phyloP scores from a whole-genome alignment of 176 grass and related monocot genomes.

The Lolium perenne region DNA sequence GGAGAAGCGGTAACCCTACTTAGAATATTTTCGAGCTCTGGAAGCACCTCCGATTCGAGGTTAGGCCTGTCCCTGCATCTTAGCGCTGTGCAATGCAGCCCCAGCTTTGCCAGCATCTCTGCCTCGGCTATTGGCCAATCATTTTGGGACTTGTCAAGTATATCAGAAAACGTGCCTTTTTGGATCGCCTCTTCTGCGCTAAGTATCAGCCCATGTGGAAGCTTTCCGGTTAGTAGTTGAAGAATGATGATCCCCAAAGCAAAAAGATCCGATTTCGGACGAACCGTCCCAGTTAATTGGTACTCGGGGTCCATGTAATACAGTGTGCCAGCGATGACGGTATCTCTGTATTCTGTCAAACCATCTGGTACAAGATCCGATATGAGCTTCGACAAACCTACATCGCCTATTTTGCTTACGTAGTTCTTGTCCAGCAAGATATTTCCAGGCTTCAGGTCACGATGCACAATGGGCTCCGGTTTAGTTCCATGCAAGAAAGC shows the following conservation, averaged over 20 bases:
- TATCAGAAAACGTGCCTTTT: conserved; percentile 43
- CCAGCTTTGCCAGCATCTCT: conserved; percentile 73
- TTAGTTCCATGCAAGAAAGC: conserved; percentile 82
- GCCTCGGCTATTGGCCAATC: conserved; percentile 77
- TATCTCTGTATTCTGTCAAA: conserved; percentile 86
- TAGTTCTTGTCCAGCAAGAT: conserved; percentile 88
- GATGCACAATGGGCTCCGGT: conserved; percentile 89
- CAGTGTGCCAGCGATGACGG: conserved; percentile 75
- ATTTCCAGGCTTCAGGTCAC: conserved; percentile 92
- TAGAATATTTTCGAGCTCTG: conserved; percentile 77
- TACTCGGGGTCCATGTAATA: conserved; percentile 97
- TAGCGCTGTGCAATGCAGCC: conserved; percentile 61
- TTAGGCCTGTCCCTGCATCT: conserved; percentile 80
- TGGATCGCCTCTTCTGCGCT: conserved; percentile 56
- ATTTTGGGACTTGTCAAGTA: conserved; percentile 59
- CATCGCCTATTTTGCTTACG: conserved; percentile 90
- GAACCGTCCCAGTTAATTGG: conserved; percentile 81
- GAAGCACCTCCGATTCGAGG: conserved; percentile 71
- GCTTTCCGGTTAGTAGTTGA: conserved; percentile 71
- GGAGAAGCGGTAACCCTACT: conserved; percentile 46
- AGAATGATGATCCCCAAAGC: conserved; percentile 80
- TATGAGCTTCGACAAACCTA: conserved; percentile 82
- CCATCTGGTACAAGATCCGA: conserved; percentile 77
- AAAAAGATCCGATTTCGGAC: conserved; percentile 92
- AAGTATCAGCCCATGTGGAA: conserved; percentile 65